These are phyloP conservation scores for Rhododendron vialii DNA, from an alignment of 148 eudicot genomes.

Conservation along the genomic window DNA sequence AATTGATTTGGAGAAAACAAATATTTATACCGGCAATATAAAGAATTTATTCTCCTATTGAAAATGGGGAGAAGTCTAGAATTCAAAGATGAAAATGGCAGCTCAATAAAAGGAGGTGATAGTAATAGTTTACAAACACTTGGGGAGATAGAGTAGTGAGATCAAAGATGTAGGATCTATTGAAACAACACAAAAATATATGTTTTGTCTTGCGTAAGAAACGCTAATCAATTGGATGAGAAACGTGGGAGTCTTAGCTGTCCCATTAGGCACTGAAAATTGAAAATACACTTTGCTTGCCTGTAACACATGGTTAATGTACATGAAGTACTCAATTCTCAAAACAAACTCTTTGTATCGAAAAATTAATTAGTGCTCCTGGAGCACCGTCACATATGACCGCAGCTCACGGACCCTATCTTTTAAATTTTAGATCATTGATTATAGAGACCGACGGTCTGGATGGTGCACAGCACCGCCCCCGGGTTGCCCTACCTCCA, in stretches of 20 bases:
- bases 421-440: too few relatives aligned
- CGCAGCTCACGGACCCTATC: too few relatives aligned
- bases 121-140: not conserved
- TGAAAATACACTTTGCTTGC: not conserved
- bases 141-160: not conserved
- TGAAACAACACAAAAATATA: not conserved
- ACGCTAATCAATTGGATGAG: not conserved
- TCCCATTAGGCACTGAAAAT: not conserved
- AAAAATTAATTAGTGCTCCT: not conserved
- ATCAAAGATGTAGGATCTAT: not conserved
- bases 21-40: too few relatives aligned
- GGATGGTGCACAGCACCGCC: too few relatives aligned
- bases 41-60: too few relatives aligned
- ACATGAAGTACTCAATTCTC: not conserved
- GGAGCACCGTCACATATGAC: not conserved
- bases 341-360: not conserved
- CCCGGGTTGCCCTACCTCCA: not conserved
- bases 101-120: not conserved
- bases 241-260: not conserved
- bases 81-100: not conserved
- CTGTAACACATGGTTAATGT: not conserved
- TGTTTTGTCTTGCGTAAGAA: not conserved
- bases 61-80: too few relatives aligned
- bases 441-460: too few relatives aligned
- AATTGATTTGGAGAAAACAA: too few relatives aligned